A percentile compares a stretch with the other conserved stretches of the same genome.
These are phyloP conservation scores for Trichoderma brevicompactum DNA, from an alignment of 2,329 filamentous ascomycete species.

Conservation along the genomic window DNA sequence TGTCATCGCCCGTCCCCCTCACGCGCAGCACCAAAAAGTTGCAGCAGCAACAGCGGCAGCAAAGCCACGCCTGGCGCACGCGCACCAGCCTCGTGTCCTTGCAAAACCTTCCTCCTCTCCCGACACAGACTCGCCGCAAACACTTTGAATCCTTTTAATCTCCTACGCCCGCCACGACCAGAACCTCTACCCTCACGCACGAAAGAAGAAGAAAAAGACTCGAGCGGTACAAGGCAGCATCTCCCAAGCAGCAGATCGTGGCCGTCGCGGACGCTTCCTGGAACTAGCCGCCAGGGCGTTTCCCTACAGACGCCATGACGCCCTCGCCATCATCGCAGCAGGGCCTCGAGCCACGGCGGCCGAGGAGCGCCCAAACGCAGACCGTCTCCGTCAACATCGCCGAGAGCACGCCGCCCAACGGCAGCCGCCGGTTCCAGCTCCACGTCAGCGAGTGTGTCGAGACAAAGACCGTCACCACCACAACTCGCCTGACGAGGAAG, in stretches of 20 bases:
- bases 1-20: background rate
- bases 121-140: constrained; percentile 19
- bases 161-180: background rate
- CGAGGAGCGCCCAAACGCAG: constrained; percentile 44
- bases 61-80: constrained; percentile 28
- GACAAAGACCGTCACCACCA: constrained; percentile 81
- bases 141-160: background rate
- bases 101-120: constrained; percentile 19
- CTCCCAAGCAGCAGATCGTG: background rate
- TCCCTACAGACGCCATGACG: constrained; percentile 42
- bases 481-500: constrained; percentile 82
- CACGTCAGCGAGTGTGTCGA: constrained; percentile 68
- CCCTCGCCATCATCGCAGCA: constrained; percentile 46
- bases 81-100: constrained; percentile 26
- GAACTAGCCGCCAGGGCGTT: constrained; percentile 29
- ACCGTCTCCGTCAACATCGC: constrained; percentile 55
- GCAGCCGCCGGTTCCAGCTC: constrained; percentile 53
- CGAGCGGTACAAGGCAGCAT: background rate
- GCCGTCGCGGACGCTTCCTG: constrained; percentile 1
- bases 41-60: constrained; percentile 10
- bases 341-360: constrained; percentile 44
- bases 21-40: background rate
- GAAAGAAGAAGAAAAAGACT: background rate
- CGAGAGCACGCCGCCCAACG: constrained; percentile 45
- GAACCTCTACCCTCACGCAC: background rate